These are phyloP conservation scores for Coemansia sp. DNA, from an alignment of 192 early-diverging fungal genomes.

Conservation along the genomic window DNA sequence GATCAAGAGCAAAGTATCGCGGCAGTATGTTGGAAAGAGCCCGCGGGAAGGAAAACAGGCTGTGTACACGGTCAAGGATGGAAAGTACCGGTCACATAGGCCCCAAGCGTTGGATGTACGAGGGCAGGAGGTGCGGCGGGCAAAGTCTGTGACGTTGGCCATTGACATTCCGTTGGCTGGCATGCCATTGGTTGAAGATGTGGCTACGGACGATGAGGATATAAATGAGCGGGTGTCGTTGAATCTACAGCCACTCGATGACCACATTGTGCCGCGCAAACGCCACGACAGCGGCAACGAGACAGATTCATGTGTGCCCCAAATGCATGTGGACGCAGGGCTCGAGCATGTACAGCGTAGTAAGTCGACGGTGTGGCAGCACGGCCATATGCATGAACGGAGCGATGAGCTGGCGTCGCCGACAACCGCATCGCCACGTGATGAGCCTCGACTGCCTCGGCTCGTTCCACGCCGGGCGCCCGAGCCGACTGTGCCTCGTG, in stretches of 20 bases:
- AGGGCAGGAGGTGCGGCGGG: background rate
- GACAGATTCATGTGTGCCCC: background rate
- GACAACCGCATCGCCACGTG: conserved; percentile 11
- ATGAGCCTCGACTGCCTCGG: conserved; percentile 10
- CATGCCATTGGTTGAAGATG: background rate
- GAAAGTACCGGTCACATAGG: conserved; percentile 33
- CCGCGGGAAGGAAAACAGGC: conserved; percentile 25
- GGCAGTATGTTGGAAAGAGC: conserved; percentile 25
- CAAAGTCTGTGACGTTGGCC: background rate
- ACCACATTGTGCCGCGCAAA: background rate
- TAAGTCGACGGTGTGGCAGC: conserved; percentile 9
- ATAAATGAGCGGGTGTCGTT: too few relatives aligned
- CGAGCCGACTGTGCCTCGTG: conserved; percentile 19
- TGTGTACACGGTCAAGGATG: conserved; percentile 46
- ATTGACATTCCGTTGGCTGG: background rate
- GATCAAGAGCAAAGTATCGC: conserved; percentile 37
- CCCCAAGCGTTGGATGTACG: background rate
- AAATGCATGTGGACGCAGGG: background rate
- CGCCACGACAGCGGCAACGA: conserved; percentile 13
- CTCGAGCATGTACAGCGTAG: conserved; percentile 20
- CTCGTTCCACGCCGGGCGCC: conserved; percentile 14
- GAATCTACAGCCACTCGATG: background rate
- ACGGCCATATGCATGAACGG: background rate
- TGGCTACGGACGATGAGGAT: background rate
- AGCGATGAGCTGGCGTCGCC: conserved; percentile 21